phyloP scores from a whole-genome alignment of 352 stramenopile genomes.

The Phytopythium aichiense region DNA sequence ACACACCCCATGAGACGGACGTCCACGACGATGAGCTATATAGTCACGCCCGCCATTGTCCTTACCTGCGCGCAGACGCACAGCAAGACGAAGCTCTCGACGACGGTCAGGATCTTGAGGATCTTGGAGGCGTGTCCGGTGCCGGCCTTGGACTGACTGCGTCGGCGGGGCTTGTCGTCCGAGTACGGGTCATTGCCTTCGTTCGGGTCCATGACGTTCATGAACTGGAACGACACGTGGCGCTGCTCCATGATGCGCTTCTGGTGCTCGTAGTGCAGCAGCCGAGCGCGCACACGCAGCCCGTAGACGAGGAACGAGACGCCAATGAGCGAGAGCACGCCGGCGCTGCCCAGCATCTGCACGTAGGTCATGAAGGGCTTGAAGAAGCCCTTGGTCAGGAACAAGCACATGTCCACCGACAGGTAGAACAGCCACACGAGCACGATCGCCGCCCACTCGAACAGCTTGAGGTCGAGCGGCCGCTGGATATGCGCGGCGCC shows the following conservation, averaged over 20 bases:
- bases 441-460: conserved; percentile 20
- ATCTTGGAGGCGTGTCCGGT: conserved; percentile 25
- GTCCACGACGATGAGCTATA: too few species aligned
- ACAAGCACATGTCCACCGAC: conserved; percentile 21
- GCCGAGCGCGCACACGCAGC: conserved; percentile 10
- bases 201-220: neutral
- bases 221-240: conserved; percentile 1
- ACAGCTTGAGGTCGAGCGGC: conserved; percentile 16
- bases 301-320: conserved; percentile 24
- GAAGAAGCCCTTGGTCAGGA: conserved; percentile 35
- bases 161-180: neutral
- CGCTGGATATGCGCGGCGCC: conserved; percentile 24
- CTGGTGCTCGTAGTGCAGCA: conserved; percentile 2
- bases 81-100: conserved; percentile 19
- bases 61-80: conserved; percentile 26
- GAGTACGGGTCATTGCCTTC: neutral
- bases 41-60: neutral
- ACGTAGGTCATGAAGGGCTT: conserved; percentile 21
- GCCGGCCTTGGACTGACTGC: neutral
- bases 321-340: conserved; percentile 13
- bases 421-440: conserved; percentile 46
- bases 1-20: neutral
- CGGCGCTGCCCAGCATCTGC: conserved; percentile 24
- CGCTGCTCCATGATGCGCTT: neutral
- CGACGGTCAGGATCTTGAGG: conserved; percentile 29